These are phyloP conservation scores for Inga laurina DNA, from an alignment of 306 rosid species.

Conservation along the genomic window DNA sequence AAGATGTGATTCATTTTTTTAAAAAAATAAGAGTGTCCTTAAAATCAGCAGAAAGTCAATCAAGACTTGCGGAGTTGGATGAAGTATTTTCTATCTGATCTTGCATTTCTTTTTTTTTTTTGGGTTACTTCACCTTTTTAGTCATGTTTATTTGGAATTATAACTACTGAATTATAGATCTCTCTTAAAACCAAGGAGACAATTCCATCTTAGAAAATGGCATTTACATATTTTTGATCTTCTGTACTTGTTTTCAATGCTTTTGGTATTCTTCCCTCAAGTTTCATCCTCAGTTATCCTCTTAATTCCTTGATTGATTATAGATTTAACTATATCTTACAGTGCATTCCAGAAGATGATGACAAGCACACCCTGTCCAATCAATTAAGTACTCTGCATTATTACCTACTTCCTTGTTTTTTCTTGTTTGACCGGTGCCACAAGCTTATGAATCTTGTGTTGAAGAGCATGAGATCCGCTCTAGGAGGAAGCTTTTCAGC, in stretches of 20 bases:
- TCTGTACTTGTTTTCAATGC: not conserved
- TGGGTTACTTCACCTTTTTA: not conserved
- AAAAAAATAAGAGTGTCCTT: not conserved
- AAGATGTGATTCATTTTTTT: not conserved
- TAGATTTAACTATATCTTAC: slow-evolving; percentile 33
- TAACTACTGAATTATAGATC: not conserved
- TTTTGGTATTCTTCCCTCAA: not conserved
- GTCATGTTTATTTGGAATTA: not conserved
- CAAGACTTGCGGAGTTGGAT: not conserved
- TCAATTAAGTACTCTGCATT: slow-evolving; percentile 30
- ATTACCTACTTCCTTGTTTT: slow-evolving; percentile 70
- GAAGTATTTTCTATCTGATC: not conserved
- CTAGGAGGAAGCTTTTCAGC: slow-evolving; percentile 32
- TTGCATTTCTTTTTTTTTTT: not conserved
- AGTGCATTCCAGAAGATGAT: slow-evolving; percentile 54
- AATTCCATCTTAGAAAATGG: not conserved
- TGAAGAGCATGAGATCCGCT: slow-evolving; percentile 59
- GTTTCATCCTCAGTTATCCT: not conserved
- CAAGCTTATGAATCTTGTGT: slow-evolving; percentile 56
- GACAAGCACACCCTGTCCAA: slow-evolving; percentile 28
- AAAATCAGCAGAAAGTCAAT: slow-evolving; percentile 5
- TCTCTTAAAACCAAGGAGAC: not conserved
- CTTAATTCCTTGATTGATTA: not conserved
- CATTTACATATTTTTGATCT: not conserved
- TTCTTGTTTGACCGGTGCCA: slow-evolving; percentile 68